Evolutionary conservation across 2,329 filamentous ascomycete genomes (phyloP).

Genomic region (Pestalotiopsis sp.): DNA sequence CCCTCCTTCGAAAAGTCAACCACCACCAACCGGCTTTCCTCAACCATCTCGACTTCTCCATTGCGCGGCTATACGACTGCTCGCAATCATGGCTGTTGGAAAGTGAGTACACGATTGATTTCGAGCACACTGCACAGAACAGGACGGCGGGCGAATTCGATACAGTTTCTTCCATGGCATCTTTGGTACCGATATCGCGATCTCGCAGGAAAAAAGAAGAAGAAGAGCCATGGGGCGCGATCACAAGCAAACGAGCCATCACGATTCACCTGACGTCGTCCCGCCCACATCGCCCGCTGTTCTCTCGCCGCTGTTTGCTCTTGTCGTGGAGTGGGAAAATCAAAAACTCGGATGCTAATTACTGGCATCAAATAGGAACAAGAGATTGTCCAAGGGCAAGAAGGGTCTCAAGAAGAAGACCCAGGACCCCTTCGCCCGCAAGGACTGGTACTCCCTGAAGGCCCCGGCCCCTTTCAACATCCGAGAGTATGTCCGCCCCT

Average conservation of each 20-base stretch:
- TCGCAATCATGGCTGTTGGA: constrained; percentile 81
- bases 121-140: constrained; percentile 1
- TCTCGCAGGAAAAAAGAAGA: background rate
- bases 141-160: background rate
- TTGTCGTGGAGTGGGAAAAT: background rate
- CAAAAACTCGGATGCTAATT: constrained; percentile 25
- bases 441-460: constrained; percentile 99
- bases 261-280: background rate
- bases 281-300: background rate
- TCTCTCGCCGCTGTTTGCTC: background rate
- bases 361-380: constrained; percentile 69
- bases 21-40: constrained; percentile 24
- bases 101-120: constrained; percentile 54
- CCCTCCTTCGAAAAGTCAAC: constrained; percentile 15
- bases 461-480: constrained; percentile 94
- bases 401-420: constrained; percentile 99
- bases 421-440: constrained; percentile 93
- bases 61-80: constrained; percentile 38
- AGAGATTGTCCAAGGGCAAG: constrained; percentile 99
- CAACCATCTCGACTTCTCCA: constrained; percentile 31
- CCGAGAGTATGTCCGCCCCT: constrained; percentile 75
- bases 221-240: background rate
- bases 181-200: constrained; percentile 1
- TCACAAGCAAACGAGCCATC: constrained; percentile 4
- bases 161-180: background rate